These are phyloP conservation scores for Parsonsia alboflavescens DNA, from an alignment of 257 asterid genomes.

Conservation along the genomic window DNA sequence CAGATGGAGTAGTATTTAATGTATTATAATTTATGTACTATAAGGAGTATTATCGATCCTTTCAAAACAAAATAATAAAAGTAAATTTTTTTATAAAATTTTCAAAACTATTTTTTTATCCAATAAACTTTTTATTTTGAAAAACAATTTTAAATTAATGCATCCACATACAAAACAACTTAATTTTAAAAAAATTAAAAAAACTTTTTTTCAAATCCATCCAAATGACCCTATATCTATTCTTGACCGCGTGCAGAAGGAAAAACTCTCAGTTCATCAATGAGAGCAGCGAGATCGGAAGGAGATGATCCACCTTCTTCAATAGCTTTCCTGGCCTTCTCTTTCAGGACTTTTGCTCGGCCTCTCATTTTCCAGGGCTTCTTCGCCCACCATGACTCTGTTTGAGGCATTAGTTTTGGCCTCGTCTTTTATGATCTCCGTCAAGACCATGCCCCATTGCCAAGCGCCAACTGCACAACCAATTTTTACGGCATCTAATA, in stretches of 20 bases:
- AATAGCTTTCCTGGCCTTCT: conserved; percentile 42
- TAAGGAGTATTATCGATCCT: no score
- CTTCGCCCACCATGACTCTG: conserved; percentile 30
- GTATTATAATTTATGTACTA: no score
- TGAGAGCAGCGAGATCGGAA: conserved; percentile 31
- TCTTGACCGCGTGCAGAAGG: not conserved
- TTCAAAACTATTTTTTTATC: no score
- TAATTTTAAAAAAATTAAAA: no score
- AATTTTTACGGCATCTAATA: conserved; percentile 17
- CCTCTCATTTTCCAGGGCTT: conserved; percentile 30
- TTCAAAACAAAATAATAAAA: no score
- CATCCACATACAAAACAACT: no score
- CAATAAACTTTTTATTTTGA: no score
- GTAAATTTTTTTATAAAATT: no score
- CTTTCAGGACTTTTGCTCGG: conserved; percentile 21
- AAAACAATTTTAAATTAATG: no score
- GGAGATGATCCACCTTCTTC: conserved; percentile 68
- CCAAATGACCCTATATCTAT: no score
- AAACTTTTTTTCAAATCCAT: no score
- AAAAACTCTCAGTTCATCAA: conserved; percentile 28
- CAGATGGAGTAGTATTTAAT: no score
- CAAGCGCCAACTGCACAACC: conserved; percentile 39
- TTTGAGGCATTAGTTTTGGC: conserved; percentile 27
- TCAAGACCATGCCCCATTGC: conserved; percentile 16
- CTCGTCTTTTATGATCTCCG: conserved; percentile 26